Base-by-base conservation (phyloP, 805 yeast species). In the Lipomyces kockii region DNA sequence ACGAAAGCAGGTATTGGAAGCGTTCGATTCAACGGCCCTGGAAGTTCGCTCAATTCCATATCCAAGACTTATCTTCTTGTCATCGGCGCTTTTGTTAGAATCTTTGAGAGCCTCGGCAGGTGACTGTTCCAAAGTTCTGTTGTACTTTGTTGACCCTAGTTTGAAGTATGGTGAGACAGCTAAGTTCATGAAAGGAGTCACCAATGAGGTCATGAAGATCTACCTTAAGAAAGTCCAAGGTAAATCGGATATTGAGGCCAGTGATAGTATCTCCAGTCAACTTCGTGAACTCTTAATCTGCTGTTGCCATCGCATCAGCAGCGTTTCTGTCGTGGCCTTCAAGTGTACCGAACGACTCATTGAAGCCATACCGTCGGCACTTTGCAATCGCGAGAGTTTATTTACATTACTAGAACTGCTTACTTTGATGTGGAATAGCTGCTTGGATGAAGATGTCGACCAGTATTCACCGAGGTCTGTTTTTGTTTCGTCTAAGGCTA, bases 91-190 rank as follows among this genome's bases (percentile, higher is more conserved):
- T 3, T 83, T 92, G 65, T 82, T 94, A 49, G 99, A 95, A 80
- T 82, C 87, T 22, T 81, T 92, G 61, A 83, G 99, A 67, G 90
- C 90, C 25, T 86, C 84, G 62, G 82, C 89, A 8, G 98, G 98
- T 14, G 88, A 89, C 71, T 89, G 97, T 71, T 87, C 96, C 0
- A 86, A 87, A n/a, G 81, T 87, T 46, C 83, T 94, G 63, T 83
- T 84, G 52, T 95, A 95, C 78, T 89, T 89, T 72, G 89, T 95
- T 1, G 98, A 95, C 75, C 95, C 97, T 1, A 89, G 96, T 0
- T 82, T 91, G 70, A 85, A 84, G 29, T 82, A 90, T 49, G 84
- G 87, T 49, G 91, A 88, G 9, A 84, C 92, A 14, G 90, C 88
- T 63, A 88, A 84, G 69, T 86, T 84, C 66, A 84, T 93, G 77